Evolutionary conservation across 306 rosid species (phyloP).

Genomic region (Senna siamea): DNA sequence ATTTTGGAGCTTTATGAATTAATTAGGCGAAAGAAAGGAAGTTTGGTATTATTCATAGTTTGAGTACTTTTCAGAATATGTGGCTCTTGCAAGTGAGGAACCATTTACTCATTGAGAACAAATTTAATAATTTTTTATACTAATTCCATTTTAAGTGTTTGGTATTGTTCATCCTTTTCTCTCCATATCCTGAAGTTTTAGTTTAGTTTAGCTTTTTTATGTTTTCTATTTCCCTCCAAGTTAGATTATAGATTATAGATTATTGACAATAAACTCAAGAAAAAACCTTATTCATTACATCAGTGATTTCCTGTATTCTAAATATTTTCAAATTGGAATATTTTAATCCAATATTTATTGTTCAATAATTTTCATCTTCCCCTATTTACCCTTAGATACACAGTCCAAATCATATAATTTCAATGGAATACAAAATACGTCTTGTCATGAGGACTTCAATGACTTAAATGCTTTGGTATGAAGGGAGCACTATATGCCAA

Average conservation of each 20-base stretch:
- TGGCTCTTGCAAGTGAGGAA: neutral
- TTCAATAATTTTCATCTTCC: no score
- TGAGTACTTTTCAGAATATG: constrained; percentile 7
- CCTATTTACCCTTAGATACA: no score
- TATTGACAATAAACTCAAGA: no score
- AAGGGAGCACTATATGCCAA: neutral
- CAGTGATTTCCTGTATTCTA: no score
- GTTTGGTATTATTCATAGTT: constrained; percentile 23
- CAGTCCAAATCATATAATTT: no score
- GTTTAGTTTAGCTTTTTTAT: neutral
- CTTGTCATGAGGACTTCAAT: neutral
- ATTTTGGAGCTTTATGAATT: constrained; percentile 5
- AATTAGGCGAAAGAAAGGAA: neutral
- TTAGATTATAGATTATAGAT: no score
- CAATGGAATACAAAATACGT: no score
- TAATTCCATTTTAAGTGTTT: neutral
- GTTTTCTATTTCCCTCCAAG: neutral
- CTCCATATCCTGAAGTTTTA: neutral
- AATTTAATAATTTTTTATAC: neutral
- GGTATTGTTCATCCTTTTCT: neutral
- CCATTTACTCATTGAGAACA: constrained; percentile 17
- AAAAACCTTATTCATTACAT: no score
- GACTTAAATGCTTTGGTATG: neutral
- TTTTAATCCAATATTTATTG: no score
- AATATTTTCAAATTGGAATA: no score